A percentile compares a stretch with the other conserved stretches of the same genome.
phyloP scores from a whole-genome alignment of 768 basidiomycete species.

The Lentinula sp. region DNA sequence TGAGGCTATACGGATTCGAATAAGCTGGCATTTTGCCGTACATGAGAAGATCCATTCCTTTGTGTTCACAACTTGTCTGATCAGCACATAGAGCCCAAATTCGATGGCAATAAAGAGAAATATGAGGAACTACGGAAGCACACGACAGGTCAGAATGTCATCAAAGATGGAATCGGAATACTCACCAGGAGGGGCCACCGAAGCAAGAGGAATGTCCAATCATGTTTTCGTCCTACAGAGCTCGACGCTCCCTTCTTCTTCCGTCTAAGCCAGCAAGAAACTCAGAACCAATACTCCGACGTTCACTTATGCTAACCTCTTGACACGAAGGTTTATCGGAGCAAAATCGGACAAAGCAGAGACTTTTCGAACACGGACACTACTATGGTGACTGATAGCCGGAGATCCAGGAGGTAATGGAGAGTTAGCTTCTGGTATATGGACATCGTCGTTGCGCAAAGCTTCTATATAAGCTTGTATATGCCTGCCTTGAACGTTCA shows the following conservation, averaged over 20 bases:
- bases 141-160: neutral
- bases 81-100: conserved; percentile 82
- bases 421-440: conserved; percentile 29
- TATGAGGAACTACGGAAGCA: conserved; percentile 59
- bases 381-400: conserved; percentile 18
- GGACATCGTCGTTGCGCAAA: conserved; percentile 53
- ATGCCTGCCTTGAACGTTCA: conserved; percentile 23
- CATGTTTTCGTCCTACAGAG: conserved; percentile 37
- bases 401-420: conserved; percentile 36
- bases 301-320: conserved; percentile 42
- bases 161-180: neutral
- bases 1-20: neutral
- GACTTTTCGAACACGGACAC: conserved; percentile 66
- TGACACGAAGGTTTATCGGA: conserved; percentile 81
- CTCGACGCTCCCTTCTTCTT: conserved; percentile 20
- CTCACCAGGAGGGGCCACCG: conserved; percentile 85
- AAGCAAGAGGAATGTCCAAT: conserved; percentile 70
- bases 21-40: conserved; percentile 25
- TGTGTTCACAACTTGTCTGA: conserved; percentile 88
- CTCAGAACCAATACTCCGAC: conserved; percentile 1
- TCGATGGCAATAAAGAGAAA: conserved; percentile 78
- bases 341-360: conserved; percentile 85
- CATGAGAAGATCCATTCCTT: conserved; percentile 93
- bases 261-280: conserved; percentile 7
- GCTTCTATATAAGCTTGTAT: conserved; percentile 78